phyloP scores from a whole-genome alignment of 805 yeast genomes.

The Candida ficus region DNA sequence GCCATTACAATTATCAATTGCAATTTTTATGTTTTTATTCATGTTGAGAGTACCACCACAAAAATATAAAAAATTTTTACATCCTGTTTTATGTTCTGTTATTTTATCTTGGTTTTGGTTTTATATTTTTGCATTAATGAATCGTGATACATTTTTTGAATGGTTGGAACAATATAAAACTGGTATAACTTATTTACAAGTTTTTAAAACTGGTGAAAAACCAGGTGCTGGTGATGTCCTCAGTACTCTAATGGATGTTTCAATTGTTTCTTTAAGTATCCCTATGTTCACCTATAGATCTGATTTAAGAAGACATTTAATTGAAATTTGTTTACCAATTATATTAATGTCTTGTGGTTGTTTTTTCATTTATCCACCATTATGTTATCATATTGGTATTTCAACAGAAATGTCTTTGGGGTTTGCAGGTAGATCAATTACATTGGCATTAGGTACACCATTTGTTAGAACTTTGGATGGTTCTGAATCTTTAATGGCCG shows the following conservation, averaged over 20 bases:
- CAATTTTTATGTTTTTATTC: slow-evolving; percentile 50
- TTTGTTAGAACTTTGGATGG: slow-evolving; percentile 64
- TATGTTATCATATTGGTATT: slow-evolving; percentile 62
- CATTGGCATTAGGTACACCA: slow-evolving; percentile 77
- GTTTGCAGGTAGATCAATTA: slow-evolving; percentile 73
- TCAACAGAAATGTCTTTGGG: slow-evolving; percentile 59
- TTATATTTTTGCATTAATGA: slow-evolving; percentile 54
- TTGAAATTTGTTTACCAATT: slow-evolving; percentile 56
- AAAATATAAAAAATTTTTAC: slow-evolving; percentile 46
- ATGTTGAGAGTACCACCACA: slow-evolving; percentile 43
- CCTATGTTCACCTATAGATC: slow-evolving; percentile 73
- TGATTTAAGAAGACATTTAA: slow-evolving; percentile 56
- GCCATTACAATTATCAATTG: slow-evolving; percentile 57
- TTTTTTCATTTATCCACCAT: slow-evolving; percentile 65
- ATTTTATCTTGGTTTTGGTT: slow-evolving; percentile 58
- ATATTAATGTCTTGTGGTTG: slow-evolving; percentile 49
- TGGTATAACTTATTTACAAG: slow-evolving; percentile 56
- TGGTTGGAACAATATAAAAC: slow-evolving; percentile 57
- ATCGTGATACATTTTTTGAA: slow-evolving; percentile 42
- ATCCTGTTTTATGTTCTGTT: slow-evolving; percentile 68
- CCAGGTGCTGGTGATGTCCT: slow-evolving; percentile 85
- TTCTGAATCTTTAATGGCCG: slow-evolving; percentile 67
- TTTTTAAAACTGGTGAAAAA: slow-evolving; percentile 44
- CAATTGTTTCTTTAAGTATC: slow-evolving; percentile 68
- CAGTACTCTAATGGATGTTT: slow-evolving; percentile 65